These are phyloP conservation scores for Monascus purpureus DNA, from an alignment of 495 filamentous ascomycete genomes.

Conservation along the genomic window DNA sequence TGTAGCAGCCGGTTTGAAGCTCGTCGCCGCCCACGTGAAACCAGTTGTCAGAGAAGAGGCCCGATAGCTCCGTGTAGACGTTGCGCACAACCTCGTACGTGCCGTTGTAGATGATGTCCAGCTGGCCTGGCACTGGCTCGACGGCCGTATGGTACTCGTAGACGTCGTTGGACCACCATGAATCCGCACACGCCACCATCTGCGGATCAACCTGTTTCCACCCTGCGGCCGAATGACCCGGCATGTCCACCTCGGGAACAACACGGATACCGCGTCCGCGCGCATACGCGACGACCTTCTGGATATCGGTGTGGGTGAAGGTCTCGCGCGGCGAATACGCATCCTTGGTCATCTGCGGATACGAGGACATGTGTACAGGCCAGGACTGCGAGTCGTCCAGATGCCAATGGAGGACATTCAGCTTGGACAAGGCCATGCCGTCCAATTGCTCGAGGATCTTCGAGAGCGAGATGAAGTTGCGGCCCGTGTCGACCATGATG, in stretches of 20 bases:
- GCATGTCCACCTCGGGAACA: constrained; percentile 39
- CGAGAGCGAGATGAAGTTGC: constrained; percentile 32
- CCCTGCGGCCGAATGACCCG: constrained; percentile 34
- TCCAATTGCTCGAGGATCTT: constrained; percentile 40
- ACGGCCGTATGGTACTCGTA: constrained; percentile 39
- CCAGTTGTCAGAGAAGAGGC: constrained; percentile 36
- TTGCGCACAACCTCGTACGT: constrained; percentile 39
- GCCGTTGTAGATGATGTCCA: constrained; percentile 40
- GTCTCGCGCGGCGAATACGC: constrained; percentile 36
- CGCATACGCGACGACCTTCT: constrained; percentile 30
- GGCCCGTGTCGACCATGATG: constrained; percentile 37
- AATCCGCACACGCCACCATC: constrained; percentile 36
- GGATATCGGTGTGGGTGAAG: constrained; percentile 24
- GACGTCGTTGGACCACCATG: constrained; percentile 44
- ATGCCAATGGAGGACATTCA: constrained; percentile 41
- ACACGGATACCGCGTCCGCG: constrained; percentile 33
- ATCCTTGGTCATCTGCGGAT: constrained; percentile 40
- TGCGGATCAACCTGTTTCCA: constrained; percentile 40
- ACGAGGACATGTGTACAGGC: constrained; percentile 33
- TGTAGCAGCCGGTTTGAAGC: constrained; percentile 39
- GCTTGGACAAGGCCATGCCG: constrained; percentile 37
- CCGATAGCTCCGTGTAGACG: constrained; percentile 39
- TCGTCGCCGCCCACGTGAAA: constrained; percentile 45
- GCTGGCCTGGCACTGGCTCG: constrained; percentile 41
- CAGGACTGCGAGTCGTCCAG: constrained; percentile 37